These are phyloP conservation scores for Penicillium samsonianum DNA, from an alignment of 495 filamentous ascomycete species.

Conservation along the genomic window DNA sequence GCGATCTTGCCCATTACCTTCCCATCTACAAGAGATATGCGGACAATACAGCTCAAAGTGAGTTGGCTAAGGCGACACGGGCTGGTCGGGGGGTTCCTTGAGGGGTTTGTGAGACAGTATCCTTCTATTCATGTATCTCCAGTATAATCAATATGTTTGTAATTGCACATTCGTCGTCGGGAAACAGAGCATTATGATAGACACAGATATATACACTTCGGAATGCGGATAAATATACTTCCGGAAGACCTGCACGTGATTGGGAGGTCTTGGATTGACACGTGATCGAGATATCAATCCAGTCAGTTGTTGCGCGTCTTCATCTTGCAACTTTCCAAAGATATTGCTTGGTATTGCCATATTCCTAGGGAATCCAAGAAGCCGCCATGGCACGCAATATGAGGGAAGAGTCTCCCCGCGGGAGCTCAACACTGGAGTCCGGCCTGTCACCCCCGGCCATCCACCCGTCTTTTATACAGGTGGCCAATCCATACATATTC, in stretches of 20 bases:
- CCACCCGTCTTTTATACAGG: conserved; percentile 71
- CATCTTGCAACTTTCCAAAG: conserved; percentile 5
- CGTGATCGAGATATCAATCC: conserved; percentile 13
- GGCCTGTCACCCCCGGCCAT: conserved; percentile 48
- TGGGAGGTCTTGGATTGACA: neutral
- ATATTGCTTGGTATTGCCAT: neutral
- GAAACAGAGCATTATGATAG: neutral
- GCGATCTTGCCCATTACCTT: conserved; percentile 60
- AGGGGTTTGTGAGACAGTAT: conserved; percentile 11
- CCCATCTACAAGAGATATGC: conserved; percentile 70
- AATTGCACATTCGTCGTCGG: neutral
- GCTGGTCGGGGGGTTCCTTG: conserved; percentile 62
- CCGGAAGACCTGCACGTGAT: neutral
- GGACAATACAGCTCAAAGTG: conserved; percentile 68
- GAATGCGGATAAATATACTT: neutral
- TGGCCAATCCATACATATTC: conserved; percentile 68
- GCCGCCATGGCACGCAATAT: conserved; percentile 27
- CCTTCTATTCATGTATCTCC: neutral
- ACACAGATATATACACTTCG: neutral
- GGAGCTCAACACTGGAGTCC: conserved; percentile 16
- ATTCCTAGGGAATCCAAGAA: neutral
- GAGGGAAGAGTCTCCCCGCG: conserved; percentile 21
- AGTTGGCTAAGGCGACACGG: conserved; percentile 67
- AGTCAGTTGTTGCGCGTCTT: neutral
- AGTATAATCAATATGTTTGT: neutral